Conservation (phyloP, 2,329 filamentous ascomycete species). For the Aspergillus glaucus region DNA sequence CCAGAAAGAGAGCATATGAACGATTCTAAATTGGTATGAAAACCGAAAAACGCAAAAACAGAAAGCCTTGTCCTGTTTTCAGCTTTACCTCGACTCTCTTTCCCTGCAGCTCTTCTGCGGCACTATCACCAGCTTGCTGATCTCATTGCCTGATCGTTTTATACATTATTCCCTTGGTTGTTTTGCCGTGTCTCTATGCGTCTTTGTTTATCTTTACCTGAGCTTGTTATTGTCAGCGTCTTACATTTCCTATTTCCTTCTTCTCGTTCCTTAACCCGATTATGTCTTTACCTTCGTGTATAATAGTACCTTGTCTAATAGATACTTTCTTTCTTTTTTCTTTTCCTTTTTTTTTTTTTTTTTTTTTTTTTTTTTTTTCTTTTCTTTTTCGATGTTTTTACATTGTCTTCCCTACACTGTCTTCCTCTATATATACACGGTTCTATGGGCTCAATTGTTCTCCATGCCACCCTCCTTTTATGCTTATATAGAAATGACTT, state of each 20-base stretch:
- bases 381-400: neutral
- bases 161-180: neutral
- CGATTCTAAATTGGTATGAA: neutral
- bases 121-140: neutral
- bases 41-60: too few species aligned
- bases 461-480: too few species aligned
- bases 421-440: neutral
- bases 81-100: neutral
- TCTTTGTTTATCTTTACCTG: neutral
- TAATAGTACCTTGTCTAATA: neutral
- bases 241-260: neutral
- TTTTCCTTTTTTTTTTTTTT: slow-evolving; percentile 24
- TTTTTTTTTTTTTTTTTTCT: neutral
- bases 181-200: neutral
- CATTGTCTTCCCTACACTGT: neutral
- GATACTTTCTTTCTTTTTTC: neutral
- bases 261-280: neutral
- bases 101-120: neutral
- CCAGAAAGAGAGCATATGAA: neutral
- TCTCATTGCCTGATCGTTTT: neutral
- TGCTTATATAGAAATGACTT: too few species aligned
- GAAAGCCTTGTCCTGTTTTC: too few species aligned
- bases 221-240: neutral
- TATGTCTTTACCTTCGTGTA: slow-evolving; percentile 1
- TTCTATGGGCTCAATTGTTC: too few species aligned